Percentiles rank a stretch among this genome's conserved stretches.
phyloP scores from a whole-genome alignment of 805 yeast genomes.

The Teunomyces tritomae region DNA sequence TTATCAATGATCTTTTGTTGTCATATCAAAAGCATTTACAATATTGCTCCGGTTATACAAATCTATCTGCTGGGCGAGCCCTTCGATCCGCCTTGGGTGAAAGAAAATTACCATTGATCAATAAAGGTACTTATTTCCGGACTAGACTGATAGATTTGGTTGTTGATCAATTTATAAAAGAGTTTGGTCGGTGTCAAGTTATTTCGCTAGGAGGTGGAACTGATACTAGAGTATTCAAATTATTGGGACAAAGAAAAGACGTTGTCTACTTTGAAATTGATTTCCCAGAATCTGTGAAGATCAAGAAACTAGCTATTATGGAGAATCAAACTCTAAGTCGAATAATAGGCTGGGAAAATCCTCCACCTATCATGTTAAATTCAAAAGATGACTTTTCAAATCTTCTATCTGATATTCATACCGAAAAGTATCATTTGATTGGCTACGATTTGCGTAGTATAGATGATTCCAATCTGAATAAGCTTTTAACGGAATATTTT shows the following conservation, averaged over 20 bases:
- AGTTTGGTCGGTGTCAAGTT: constrained; percentile 43
- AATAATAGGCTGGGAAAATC: constrained; percentile 16
- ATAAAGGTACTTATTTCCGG: constrained; percentile 67
- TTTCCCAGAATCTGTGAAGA: constrained; percentile 50
- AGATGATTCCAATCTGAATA: not conserved
- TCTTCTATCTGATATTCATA: constrained; percentile 29
- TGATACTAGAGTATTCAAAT: constrained; percentile 63
- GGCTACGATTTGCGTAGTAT: constrained; percentile 54
- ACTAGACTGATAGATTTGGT: constrained; percentile 51
- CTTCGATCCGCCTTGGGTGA: constrained; percentile 38
- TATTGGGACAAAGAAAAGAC: constrained; percentile 32
- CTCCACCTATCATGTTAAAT: constrained; percentile 9
- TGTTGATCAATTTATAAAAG: constrained; percentile 40
- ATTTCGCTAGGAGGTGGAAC: constrained; percentile 81
- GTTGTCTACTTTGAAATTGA: constrained; percentile 61
- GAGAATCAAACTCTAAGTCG: constrained; percentile 23
- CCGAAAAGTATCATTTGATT: constrained; percentile 47
- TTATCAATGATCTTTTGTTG: constrained; percentile 28
- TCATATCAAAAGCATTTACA: constrained; percentile 39
- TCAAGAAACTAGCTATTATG: constrained; percentile 51
- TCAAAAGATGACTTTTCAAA: constrained; percentile 22
- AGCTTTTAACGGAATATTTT: constrained; percentile 17
- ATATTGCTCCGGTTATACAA: constrained; percentile 37
- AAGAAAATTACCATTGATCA: constrained; percentile 61
- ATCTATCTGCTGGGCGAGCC: constrained; percentile 38